Percentiles rank a stretch among this genome's conserved stretches.
These are phyloP conservation scores for Cladosporium austrohemisphaericum DNA, from an alignment of 2,329 filamentous ascomycete genomes.

Conservation along the genomic window DNA sequence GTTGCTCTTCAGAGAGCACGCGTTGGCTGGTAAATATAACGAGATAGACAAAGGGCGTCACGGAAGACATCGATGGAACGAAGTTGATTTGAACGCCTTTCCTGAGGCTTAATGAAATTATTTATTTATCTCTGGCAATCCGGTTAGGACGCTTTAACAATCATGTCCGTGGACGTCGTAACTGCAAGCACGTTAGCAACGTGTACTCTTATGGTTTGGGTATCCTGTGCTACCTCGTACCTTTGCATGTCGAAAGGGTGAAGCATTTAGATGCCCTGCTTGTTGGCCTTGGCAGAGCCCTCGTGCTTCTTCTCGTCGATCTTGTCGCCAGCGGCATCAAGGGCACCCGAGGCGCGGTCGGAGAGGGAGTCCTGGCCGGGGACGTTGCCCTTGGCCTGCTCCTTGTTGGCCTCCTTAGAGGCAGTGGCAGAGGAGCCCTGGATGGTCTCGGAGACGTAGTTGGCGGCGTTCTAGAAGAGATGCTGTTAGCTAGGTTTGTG, in stretches of 20 bases:
- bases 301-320: constrained; percentile 51
- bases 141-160: constrained; percentile 8
- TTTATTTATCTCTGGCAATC: constrained; percentile 6
- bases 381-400: constrained; percentile 57
- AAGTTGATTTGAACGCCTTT: not conserved
- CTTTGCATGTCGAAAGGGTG: not conserved
- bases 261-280: constrained; percentile 35
- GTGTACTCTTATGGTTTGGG: not conserved
- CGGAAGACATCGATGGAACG: not conserved
- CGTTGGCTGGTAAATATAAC: no score
- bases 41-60: no score
- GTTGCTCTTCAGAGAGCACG: no score
- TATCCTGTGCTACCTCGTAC: no score
- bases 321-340: constrained; percentile 53
- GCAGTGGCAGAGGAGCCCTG: constrained; percentile 54
- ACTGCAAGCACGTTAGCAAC: not conserved
- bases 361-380: constrained; percentile 46
- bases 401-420: constrained; percentile 68
- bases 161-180: constrained; percentile 7
- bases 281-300: constrained; percentile 47
- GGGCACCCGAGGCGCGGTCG: constrained; percentile 54
- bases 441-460: constrained; percentile 65
- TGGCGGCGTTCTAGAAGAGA: constrained; percentile 51
- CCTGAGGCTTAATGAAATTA: constrained; percentile 9
- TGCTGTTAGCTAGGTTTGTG: constrained; percentile 26